Evolutionary conservation across 495 filamentous ascomycete species (phyloP).

Genomic region (Lophiotrema nucula): DNA sequence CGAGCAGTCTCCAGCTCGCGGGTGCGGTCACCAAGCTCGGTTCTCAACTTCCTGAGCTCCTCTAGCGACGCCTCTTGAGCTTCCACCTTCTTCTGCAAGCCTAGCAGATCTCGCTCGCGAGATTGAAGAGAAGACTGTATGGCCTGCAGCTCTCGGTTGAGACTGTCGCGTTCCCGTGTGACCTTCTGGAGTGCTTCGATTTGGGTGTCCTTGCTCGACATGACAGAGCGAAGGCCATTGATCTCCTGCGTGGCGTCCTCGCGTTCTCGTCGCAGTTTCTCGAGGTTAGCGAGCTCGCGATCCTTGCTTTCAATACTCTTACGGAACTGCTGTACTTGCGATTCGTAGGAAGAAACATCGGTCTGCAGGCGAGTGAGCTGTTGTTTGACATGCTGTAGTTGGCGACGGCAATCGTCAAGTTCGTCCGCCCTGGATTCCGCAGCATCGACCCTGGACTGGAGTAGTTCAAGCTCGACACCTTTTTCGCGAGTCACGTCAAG

Average conservation of each 20-base stretch:
- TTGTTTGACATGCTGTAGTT: slow-evolving; percentile 21
- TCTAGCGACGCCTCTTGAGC: slow-evolving; percentile 37
- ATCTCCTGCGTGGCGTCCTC: slow-evolving; percentile 18
- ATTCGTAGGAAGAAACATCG: slow-evolving; percentile 19
- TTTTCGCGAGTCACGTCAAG: slow-evolving; percentile 33
- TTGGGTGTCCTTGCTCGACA: slow-evolving; percentile 53
- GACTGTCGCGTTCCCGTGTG: slow-evolving; percentile 48
- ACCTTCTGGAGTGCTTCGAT: slow-evolving; percentile 63
- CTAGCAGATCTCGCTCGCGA: slow-evolving; percentile 23
- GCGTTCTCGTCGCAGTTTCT: slow-evolving; percentile 21
- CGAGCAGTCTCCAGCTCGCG: slow-evolving; percentile 31
- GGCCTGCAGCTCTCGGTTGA: slow-evolving; percentile 11
- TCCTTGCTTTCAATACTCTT: slow-evolving; percentile 8
- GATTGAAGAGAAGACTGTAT: slow-evolving; percentile 12
- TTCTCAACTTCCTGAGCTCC: slow-evolving; percentile 27
- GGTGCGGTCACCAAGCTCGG: slow-evolving; percentile 19
- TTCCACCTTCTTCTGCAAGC: slow-evolving; percentile 27
- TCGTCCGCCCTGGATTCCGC: slow-evolving; percentile 31
- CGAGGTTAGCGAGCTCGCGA: slow-evolving; percentile 3
- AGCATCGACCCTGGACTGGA: slow-evolving; percentile 30
- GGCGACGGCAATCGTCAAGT: slow-evolving; percentile 25
- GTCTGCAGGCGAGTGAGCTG: slow-evolving; percentile 21
- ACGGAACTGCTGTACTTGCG: slow-evolving; percentile 28
- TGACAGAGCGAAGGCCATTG: slow-evolving; percentile 9
- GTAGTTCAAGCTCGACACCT: slow-evolving; percentile 30